Conservation (phyloP, 2,329 filamentous ascomycete species). For the Curvularia hawaiiensis region DNA sequence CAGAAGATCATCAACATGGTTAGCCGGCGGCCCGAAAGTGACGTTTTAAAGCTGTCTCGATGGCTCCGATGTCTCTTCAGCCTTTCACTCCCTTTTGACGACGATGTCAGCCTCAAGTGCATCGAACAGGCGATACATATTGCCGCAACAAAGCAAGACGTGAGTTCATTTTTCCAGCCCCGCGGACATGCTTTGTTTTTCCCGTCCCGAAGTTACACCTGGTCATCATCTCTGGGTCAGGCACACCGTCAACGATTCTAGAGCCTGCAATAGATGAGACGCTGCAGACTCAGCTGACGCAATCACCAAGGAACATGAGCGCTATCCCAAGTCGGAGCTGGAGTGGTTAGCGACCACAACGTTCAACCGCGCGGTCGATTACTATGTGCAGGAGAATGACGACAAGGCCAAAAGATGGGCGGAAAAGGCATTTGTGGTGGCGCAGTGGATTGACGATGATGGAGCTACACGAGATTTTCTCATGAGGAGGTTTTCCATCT, state of each 20-base stretch:
- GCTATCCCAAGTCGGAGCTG: conserved; percentile 70
- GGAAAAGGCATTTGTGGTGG: conserved; percentile 65
- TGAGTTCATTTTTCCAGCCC: conserved; percentile 24
- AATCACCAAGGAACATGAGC: conserved; percentile 44
- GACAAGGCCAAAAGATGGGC: conserved; percentile 65
- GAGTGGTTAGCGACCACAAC: conserved; percentile 73
- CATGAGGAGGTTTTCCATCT: conserved; percentile 53
- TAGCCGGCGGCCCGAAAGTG: conserved; percentile 62
- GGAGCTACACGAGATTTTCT: conserved; percentile 34
- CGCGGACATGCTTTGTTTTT: conserved; percentile 11
- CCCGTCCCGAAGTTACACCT: conserved; percentile 4
- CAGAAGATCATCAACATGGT: conserved; percentile 73
- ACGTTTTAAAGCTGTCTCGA: conserved; percentile 67
- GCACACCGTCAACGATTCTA: conserved; percentile 23
- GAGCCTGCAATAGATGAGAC: conserved; percentile 9
- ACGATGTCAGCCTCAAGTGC: conserved; percentile 62
- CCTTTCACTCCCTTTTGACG: conserved; percentile 63
- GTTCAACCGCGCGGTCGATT: conserved; percentile 70
- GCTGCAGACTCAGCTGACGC: conserved; percentile 27
- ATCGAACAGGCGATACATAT: conserved; percentile 64
- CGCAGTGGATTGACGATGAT: conserved; percentile 62
- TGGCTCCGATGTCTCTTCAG: conserved; percentile 82
- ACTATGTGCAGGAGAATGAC: conserved; percentile 57
- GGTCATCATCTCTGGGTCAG: conserved; percentile 6
- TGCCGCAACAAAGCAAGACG: conserved; percentile 34